These are phyloP conservation scores for Apiotrichum brassicae DNA, from an alignment of 1,284 basidiomycete genomes.

Conservation along the genomic window DNA sequence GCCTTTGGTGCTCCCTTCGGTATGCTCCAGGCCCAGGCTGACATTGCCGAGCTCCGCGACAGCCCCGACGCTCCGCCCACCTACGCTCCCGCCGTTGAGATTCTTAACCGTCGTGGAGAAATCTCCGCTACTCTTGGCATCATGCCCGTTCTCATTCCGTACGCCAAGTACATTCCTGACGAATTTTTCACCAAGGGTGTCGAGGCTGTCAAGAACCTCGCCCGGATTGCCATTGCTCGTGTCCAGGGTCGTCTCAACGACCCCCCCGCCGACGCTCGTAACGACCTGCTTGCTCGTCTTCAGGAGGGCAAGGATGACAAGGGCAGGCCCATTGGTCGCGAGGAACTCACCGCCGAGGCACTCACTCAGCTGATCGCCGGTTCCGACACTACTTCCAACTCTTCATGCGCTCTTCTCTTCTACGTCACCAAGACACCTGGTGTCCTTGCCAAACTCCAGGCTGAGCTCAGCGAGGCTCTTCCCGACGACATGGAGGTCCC, in stretches of 20 bases:
- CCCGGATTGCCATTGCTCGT: constrained; percentile 74
- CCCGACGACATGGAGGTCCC: constrained; percentile 56
- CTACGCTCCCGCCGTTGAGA: constrained; percentile 72
- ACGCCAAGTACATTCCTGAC: constrained; percentile 56
- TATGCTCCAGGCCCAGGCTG: constrained; percentile 71
- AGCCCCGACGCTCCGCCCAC: constrained; percentile 24
- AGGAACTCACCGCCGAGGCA: constrained; percentile 78
- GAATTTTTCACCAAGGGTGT: constrained; percentile 66
- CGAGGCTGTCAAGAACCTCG: constrained; percentile 63
- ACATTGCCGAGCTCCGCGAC: constrained; percentile 62
- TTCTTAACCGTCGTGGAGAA: constrained; percentile 84
- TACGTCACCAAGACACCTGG: constrained; percentile 64
- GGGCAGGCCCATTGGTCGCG: constrained; percentile 50
- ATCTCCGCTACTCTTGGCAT: constrained; percentile 77
- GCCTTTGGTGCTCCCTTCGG: constrained; percentile 84
- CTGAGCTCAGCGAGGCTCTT: constrained; percentile 71
- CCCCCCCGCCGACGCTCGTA: constrained; percentile 52
- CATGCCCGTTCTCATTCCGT: constrained; percentile 58
- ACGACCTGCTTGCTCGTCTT: constrained; percentile 73
- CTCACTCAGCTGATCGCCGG: constrained; percentile 79
- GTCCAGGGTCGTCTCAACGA: constrained; percentile 65
- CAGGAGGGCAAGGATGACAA: constrained; percentile 69
- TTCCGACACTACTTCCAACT: constrained; percentile 57
- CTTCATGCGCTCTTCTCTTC: constrained; percentile 77
- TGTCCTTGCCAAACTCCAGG: constrained; percentile 64